phyloP scores from a whole-genome alignment of 495 filamentous ascomycete genomes.

The Podospora comata region DNA sequence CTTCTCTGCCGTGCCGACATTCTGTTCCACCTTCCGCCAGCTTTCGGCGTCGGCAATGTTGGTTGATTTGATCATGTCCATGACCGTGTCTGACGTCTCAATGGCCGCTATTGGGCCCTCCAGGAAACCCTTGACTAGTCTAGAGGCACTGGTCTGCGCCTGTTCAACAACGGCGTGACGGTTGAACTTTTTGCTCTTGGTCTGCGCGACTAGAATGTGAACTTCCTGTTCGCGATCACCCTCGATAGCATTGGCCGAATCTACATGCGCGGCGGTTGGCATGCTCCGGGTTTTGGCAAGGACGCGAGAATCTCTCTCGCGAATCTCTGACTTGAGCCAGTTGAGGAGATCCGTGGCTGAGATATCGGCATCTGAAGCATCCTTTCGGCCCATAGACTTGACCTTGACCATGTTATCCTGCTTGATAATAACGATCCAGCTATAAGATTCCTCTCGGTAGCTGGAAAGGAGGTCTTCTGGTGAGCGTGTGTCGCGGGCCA shows the following conservation, averaged over 20 bases:
- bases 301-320: conserved; percentile 54
- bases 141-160: conserved; percentile 61
- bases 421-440: conserved; percentile 84
- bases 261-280: conserved; percentile 19
- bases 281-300: conserved; percentile 31
- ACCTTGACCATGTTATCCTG: conserved; percentile 76
- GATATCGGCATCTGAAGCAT: conserved; percentile 71
- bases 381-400: conserved; percentile 67
- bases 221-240: conserved; percentile 66
- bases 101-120: conserved; percentile 81
- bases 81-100: conserved; percentile 81
- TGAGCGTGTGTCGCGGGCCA: conserved; percentile 70
- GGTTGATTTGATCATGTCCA: conserved; percentile 74
- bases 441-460: conserved; percentile 70
- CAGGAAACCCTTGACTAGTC: conserved; percentile 61
- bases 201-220: conserved; percentile 73
- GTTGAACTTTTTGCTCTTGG: conserved; percentile 86
- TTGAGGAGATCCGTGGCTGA: conserved; percentile 67
- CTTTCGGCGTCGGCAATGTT: conserved; percentile 76
- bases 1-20: conserved; percentile 70
- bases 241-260: conserved; percentile 19
- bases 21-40: conserved; percentile 81
- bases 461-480: conserved; percentile 72
- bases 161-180: conserved; percentile 80
- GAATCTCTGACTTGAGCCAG: conserved; percentile 79